Conservation (phyloP, 257 asterid genomes). For the Echium plantagineum region DNA sequence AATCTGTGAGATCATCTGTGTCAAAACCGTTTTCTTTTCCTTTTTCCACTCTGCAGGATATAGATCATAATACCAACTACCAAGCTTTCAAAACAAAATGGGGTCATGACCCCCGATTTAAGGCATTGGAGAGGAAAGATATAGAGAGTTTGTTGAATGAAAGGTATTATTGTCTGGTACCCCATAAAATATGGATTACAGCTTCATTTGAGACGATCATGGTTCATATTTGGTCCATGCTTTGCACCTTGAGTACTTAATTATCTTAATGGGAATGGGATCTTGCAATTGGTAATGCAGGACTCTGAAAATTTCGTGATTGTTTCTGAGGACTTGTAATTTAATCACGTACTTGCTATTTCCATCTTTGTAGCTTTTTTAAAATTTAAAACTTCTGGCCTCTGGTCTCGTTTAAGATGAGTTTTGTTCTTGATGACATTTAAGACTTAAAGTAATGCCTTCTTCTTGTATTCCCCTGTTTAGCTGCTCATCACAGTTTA, state of each 20-base stretch:
- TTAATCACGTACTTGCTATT: neutral
- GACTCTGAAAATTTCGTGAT: neutral
- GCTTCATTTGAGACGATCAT: neutral
- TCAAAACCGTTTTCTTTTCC: constrained; percentile 12
- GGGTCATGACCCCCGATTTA: constrained; percentile 84
- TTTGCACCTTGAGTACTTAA: neutral
- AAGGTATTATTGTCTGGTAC: constrained; percentile 37
- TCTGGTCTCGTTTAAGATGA: neutral
- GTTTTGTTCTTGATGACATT: neutral
- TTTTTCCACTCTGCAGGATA: constrained; percentile 46
- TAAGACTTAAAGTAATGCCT: neutral
- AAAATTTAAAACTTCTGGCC: neutral
- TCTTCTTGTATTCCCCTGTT: constrained; percentile 3
- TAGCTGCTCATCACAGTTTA: constrained; percentile 12
- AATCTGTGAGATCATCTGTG: neutral
- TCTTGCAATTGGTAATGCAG: neutral
- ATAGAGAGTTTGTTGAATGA: constrained; percentile 76
- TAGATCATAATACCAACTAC: constrained; percentile 62
- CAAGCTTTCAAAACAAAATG: constrained; percentile 74
- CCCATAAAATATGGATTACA: neutral
- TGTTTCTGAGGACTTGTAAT: neutral
- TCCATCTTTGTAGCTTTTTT: neutral
- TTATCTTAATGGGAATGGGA: neutral
- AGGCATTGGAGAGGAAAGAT: constrained; percentile 78
- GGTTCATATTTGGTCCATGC: neutral